These are phyloP conservation scores for Litsea cubeba DNA, from an alignment of 164 flowering plant genomes.

Conservation along the genomic window DNA sequence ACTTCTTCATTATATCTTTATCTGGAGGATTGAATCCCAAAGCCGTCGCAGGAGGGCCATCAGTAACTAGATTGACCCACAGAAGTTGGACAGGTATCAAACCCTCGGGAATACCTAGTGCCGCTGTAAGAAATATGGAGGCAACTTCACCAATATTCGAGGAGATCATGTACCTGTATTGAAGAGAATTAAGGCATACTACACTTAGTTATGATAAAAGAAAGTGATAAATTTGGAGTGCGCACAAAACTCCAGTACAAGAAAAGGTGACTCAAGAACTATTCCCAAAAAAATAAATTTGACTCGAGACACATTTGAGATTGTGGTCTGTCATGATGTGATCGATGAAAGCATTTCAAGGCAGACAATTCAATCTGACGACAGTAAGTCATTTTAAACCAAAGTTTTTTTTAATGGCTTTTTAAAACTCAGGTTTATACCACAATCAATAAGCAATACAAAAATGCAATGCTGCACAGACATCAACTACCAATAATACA, in stretches of 20 bases:
- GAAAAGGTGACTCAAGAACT: not conserved
- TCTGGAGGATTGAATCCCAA: conserved; percentile 94
- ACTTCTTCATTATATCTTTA: conserved; percentile 80
- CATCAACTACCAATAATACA: no score
- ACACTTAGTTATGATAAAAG: not conserved
- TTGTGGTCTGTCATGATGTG: not conserved
- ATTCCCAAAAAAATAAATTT: no score
- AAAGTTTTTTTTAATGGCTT: no score
- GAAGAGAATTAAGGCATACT: not conserved
- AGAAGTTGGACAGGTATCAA: conserved; percentile 91
- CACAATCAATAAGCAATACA: no score
- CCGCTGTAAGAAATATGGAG: conserved; percentile 83
- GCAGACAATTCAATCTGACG: no score
- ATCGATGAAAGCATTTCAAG: no score
- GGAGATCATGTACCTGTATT: conserved; percentile 84
- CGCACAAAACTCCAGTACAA: not conserved
- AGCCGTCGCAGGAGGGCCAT: conserved; percentile 97
- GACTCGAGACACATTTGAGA: not conserved
- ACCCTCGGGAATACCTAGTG: conserved; percentile 89
- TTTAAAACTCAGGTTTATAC: no score
- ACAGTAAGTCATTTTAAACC: no score
- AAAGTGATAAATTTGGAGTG: not conserved
- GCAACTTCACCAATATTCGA: conserved; percentile 95
- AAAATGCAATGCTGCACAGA: no score
- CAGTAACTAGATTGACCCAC: conserved; percentile 96